phyloP scores from a whole-genome alignment of 2,329 filamentous ascomycete genomes.

The Trichoderma citrinoviride region DNA sequence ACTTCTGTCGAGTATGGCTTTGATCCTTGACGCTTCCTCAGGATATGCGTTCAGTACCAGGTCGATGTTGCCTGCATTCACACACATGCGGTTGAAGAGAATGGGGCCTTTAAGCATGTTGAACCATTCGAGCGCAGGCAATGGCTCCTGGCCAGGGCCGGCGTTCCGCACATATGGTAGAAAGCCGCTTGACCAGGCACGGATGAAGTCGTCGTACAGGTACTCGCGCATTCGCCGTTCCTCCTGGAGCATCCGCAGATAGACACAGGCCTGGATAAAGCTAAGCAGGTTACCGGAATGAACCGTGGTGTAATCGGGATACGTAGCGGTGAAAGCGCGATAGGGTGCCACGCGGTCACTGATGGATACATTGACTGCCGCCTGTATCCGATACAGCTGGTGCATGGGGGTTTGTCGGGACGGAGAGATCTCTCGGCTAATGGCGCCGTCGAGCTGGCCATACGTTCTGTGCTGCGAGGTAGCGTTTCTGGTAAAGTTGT shows the following conservation, averaged over 20 bases:
- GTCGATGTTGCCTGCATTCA: conserved; percentile 38
- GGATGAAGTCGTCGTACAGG: conserved; percentile 54
- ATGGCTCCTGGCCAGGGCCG: conserved; percentile 29
- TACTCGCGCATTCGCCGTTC: conserved; percentile 39
- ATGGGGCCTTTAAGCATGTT: conserved; percentile 33
- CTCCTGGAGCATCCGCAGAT: conserved; percentile 40
- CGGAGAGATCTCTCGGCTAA: not conserved
- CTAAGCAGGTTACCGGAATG: conserved; percentile 39
- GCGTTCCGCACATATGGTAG: conserved; percentile 39
- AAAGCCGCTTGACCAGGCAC: conserved; percentile 44
- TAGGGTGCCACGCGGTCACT: conserved; percentile 31
- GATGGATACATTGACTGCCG: conserved; percentile 17
- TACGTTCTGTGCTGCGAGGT: not conserved
- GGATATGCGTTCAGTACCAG: conserved; percentile 37
- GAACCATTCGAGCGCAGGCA: conserved; percentile 45
- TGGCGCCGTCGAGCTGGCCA: not conserved
- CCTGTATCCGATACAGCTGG: conserved; percentile 24
- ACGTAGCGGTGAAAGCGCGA: conserved; percentile 40
- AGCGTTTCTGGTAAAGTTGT: not conserved
- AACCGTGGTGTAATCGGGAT: conserved; percentile 44
- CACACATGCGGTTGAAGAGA: conserved; percentile 33
- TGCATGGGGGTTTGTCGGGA: not conserved
- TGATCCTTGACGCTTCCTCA: conserved; percentile 31
- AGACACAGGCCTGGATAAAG: conserved; percentile 48
- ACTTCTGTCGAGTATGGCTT: conserved; percentile 21